A percentile compares a stretch with the other conserved stretches of the same genome.
phyloP scores from a whole-genome alignment of 2,329 filamentous ascomycete species.

The Alternaria gansuensis region DNA sequence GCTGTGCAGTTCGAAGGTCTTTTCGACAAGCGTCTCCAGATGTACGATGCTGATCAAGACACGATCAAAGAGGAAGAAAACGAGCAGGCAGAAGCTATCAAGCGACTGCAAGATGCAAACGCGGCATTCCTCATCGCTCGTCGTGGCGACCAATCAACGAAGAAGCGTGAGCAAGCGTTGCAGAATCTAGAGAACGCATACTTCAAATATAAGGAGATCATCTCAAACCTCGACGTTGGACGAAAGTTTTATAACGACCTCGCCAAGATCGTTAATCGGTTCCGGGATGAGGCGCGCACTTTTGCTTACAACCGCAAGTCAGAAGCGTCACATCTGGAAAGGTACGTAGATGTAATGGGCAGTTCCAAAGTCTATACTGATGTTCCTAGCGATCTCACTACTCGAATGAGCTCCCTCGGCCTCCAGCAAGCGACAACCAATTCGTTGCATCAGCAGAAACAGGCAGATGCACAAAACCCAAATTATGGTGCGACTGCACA shows the following conservation, averaged over 20 bases:
- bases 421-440: conserved; percentile 57
- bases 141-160: conserved; percentile 70
- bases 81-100: conserved; percentile 77
- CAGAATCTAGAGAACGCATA: conserved; percentile 92
- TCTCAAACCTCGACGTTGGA: conserved; percentile 88
- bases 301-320: conserved; percentile 83
- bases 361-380: conserved; percentile 21
- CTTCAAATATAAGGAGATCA: conserved; percentile 94
- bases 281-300: conserved; percentile 78
- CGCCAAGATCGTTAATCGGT: conserved; percentile 83
- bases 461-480: conserved; percentile 65
- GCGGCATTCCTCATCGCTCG: conserved; percentile 78
- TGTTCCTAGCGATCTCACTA: conserved; percentile 62
- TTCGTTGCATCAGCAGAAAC: conserved; percentile 57
- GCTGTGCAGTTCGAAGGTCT: conserved; percentile 91
- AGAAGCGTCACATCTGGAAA: conserved; percentile 81
- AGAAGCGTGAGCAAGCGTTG: conserved; percentile 83
- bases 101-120: conserved; percentile 77
- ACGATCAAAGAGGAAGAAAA: conserved; percentile 73
- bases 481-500: conserved; percentile 61
- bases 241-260: conserved; percentile 98
- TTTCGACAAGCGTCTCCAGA: conserved; percentile 81
- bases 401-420: conserved; percentile 67
- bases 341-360: conserved; percentile 60
- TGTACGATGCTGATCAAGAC: conserved; percentile 81